Evolutionary conservation across 306 rosid genomes (phyloP).

Genomic region (Rubus parviflorus): DNA sequence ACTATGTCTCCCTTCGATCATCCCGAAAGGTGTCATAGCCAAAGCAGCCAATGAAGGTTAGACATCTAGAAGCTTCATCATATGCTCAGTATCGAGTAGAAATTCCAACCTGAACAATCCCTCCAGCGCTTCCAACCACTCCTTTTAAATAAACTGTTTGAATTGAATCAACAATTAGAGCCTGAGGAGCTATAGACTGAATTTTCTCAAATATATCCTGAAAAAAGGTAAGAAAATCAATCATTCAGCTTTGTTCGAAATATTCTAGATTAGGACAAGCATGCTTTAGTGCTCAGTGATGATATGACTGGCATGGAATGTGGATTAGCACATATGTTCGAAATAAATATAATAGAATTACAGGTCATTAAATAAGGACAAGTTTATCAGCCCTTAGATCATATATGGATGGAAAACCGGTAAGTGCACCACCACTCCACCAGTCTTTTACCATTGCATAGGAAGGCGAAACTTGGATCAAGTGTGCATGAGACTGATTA

Average conservation of each 20-base stretch:
- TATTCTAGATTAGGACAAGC: conserved; percentile 12
- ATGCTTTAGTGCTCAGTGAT: background rate
- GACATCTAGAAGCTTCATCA: conserved; percentile 1
- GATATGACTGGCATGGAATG: background rate
- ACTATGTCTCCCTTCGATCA: background rate
- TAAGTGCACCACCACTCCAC: background rate
- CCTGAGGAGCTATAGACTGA: conserved; percentile 61
- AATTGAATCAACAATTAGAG: conserved; percentile 81
- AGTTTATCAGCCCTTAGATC: background rate
- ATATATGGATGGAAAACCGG: background rate
- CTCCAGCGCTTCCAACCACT: conserved; percentile 80
- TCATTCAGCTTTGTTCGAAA: conserved; percentile 20
- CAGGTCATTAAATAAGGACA: background rate
- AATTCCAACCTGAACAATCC: conserved; percentile 56
- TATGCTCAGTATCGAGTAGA: conserved; percentile 12
- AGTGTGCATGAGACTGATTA: background rate
- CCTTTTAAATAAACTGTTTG: conserved; percentile 81
- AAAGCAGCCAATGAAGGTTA: conserved; percentile 18
- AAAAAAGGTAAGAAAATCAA: conserved; percentile 26
- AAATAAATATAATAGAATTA: background rate
- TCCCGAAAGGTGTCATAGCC: background rate
- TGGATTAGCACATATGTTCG: background rate
- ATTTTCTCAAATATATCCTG: conserved; percentile 80
- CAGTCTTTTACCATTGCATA: background rate
- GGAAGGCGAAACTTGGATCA: background rate